Base-by-base conservation (phyloP, 2,329 filamentous ascomycete genomes). In the Clonostachys sp. region DNA sequence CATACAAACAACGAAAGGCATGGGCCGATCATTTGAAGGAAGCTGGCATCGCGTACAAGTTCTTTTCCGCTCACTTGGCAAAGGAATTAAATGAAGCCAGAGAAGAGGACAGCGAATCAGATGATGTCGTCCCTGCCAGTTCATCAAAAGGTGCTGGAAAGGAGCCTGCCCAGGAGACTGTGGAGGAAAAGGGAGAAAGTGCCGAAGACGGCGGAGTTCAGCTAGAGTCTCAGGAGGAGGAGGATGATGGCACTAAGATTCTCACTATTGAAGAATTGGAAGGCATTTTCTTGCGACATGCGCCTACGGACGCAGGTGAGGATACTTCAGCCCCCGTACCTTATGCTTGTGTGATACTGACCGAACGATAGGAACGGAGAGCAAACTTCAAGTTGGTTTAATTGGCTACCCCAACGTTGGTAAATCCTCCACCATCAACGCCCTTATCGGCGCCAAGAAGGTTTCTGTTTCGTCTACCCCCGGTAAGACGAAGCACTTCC, bases 361-460 rank as follows among this genome's bases (percentile, higher is more conserved):
- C 41, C 13, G 18, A 5, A 50, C 6, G 5, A 45, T 54, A 76
- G 75, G 67, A 5, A 57, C 71, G 9, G 72, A 74, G 42, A 69
- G 68, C 53, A 96, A 95, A 66, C 86, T 91, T 5, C 84, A 90
- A 54, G 94, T 99, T 56, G 94, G 94, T 57, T 77, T 99, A 17
- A 94, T 99, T 36, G 94, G 94, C 50, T 99, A 99, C 69, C 94
- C 94, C 61, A 99, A 99, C 72, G 94, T 99, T 53, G 94, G 94
- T 71, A 99, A 99, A 72, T 99, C 95, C 2, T 96, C 91, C 44
- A 99, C 94, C 14, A 99, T 99, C 77, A 99, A 99, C 72, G 92
- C 94, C 40, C 80, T 99, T n/a, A 91, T 97, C 49, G 95, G 95
- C 45, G 86, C 94, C 47, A 99, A 97, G 74, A 99, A 97, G 72